phyloP scores from a whole-genome alignment of 306 rosid species.

The Pyrus betulifolia region DNA sequence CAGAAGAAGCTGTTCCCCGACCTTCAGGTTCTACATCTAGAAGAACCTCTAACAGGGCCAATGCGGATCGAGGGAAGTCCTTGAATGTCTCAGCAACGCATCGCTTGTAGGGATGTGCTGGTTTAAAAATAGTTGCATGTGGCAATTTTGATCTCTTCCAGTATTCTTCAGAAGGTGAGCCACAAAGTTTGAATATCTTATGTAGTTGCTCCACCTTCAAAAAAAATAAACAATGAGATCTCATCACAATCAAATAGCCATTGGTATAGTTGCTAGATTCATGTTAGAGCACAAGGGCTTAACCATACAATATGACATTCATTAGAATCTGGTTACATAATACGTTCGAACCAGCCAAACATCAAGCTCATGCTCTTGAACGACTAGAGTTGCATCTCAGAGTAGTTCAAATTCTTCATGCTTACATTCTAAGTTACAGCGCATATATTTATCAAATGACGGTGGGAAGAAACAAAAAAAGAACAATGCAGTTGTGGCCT shows the following conservation, averaged over 20 bases:
- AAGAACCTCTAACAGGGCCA: constrained; percentile 61
- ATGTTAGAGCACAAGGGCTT: not conserved
- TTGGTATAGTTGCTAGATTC: not conserved
- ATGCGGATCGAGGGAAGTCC: constrained; percentile 51
- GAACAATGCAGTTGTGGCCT: not conserved
- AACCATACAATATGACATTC: not conserved
- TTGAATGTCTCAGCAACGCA: constrained; percentile 58
- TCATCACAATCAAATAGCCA: constrained; percentile 12
- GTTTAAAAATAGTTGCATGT: constrained; percentile 75
- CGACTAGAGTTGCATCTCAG: not conserved
- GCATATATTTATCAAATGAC: too few relatives aligned
- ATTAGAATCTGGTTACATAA: not conserved
- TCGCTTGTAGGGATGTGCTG: constrained; percentile 70
- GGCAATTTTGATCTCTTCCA: constrained; percentile 81
- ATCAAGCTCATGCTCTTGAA: not conserved
- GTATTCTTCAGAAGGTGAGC: constrained; percentile 84
- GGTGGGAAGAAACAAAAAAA: not conserved
- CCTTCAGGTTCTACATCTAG: constrained; percentile 69
- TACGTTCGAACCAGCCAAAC: not conserved
- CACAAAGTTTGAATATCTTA: constrained; percentile 87
- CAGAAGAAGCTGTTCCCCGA: constrained; percentile 67
- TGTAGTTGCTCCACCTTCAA: constrained; percentile 88
- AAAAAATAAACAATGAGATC: constrained; percentile 10
- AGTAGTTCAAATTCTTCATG: not conserved
- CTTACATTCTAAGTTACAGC: not conserved